Evolutionary conservation across 2,329 filamentous ascomycete genomes (phyloP), one percentile per base, ranked within the genome.

Genomic region (Pyricularia sp.): DNA sequence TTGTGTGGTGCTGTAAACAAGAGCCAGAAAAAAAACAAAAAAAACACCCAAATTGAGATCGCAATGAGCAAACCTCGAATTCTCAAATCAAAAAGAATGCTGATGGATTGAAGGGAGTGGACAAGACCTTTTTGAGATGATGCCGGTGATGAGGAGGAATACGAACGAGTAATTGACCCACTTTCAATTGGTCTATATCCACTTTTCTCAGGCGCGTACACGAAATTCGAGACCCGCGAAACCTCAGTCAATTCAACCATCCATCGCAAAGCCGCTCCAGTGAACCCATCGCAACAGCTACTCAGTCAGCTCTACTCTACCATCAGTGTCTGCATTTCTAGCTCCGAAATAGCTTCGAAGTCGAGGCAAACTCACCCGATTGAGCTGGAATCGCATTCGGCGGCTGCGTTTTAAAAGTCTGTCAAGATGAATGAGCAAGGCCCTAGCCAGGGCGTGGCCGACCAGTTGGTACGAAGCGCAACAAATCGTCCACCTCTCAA

Each of bases 401-500:
- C 42, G 42, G 42, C 42, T n/a, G 42, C 6, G 42, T 55, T n/a
- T 55, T 25, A 30, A 20, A 33, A 63, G 12, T 42, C 66, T 25
- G 20, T 23, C 55, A 68, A 61, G 66, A 68, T 68, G 66, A 59
- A 68, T 33, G 28, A 36, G 28, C 66, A 58, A 68, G 42, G 42
- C 66, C 66, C 66, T n/a, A 68, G 66, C 58, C 66, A 68, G 42
- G 66, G 66, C 36, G 66, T 68, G 28, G 50, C 50, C 17, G 66
- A 68, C 30, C 66, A 58, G 31, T 25, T 68, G 50, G 66, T 68
- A 42, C 59, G 59, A 26, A 63, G 25, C 59, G 23, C 23, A 28
- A 28, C 7, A 28, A 63, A 63, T 63, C 14, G 25, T 12, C 23
- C 9, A 63, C 11, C 23, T 28, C 12, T 17, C 64, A 50, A 17